Evolutionary conservation across 2,329 filamentous ascomycete genomes (phyloP), one percentile per base, ranked within the genome.

Genomic region (Diaporthe australafricana): DNA sequence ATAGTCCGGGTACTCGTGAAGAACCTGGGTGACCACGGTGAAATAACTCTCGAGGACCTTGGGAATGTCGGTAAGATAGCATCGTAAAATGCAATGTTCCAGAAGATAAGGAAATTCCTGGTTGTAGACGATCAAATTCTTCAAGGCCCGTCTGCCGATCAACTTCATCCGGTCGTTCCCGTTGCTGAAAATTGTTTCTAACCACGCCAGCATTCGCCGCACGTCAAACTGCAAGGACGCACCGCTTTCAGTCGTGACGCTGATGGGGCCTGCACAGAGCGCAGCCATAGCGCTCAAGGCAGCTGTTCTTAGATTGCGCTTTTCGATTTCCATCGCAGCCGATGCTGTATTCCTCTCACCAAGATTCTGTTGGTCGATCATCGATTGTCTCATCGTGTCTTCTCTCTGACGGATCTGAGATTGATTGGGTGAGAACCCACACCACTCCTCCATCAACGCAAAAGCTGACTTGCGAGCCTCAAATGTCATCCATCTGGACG

Each of bases 361-460:
- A 22, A 92, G 82, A 25, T 92, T 90, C 70, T 96, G 94, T 70
- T 94, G 92, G 67, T 96, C 91, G 45, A 97, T 91, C 75, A 96
- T 87, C 3, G 93, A 94, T 76, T 95, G 93, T 53, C 94, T 89
- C 92, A 98, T 97, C 45, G 90, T 93, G 74, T 97, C 93, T 81
- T 98, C 95, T 73, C 94, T 89, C 71, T 92, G 91, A 6, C 92
- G 90, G 50, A 98, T 93, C 75, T 97, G 93, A 17, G 85, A 87
- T 79, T 97, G 94, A 75, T 98, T 98, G 0, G 95, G 94, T 9
- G 95, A 98, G 80, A 97, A 98, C 2, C 96, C 96, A 80, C 96
- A 99, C 97, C 97, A 99, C 75, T 98, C 96, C 82, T 99, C 96
- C 95, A 99, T 98, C 60, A 99, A 84, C 0, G 95, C 92, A 79